phyloP scores from a whole-genome alignment of 2,329 filamentous ascomycete species.

The Pseudogymnoascus verrucosus region DNA sequence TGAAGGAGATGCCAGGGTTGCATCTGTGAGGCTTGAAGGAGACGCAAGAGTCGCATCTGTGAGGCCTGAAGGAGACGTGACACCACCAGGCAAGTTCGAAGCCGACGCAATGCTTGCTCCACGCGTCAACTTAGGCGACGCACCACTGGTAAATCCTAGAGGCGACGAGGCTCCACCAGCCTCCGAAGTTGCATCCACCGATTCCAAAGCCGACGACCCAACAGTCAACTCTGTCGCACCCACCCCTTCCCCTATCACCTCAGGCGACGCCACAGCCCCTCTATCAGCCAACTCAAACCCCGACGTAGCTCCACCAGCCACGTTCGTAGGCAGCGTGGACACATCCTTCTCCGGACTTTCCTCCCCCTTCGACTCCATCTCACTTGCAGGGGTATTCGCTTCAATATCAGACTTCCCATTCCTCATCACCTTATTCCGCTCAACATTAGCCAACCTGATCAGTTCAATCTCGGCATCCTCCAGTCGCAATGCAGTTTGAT shows the following conservation, averaged over 20 bases:
- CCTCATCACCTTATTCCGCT: conserved; percentile 45
- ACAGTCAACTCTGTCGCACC: too few relatives aligned
- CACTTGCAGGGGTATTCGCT: background rate
- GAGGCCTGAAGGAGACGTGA: background rate
- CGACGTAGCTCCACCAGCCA: background rate
- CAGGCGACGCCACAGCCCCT: background rate
- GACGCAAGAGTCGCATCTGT: too few relatives aligned
- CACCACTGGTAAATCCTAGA: background rate
- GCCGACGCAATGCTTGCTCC: background rate
- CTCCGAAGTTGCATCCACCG: background rate
- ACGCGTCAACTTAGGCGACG: background rate
- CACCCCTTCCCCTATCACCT: too few relatives aligned
- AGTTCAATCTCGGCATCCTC: conserved; percentile 58
- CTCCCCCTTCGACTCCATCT: background rate
- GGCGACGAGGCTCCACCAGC: background rate
- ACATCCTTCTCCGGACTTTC: background rate
- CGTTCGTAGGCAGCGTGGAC: background rate
- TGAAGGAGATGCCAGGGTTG: background rate
- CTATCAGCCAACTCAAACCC: background rate
- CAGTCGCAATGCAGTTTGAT: conserved; percentile 51
- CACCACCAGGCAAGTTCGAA: background rate
- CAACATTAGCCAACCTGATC: conserved; percentile 49
- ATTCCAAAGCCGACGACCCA: background rate
- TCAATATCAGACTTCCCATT: conserved; percentile 36
- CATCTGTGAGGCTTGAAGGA: too few relatives aligned